Percentiles rank a stretch among this genome's conserved stretches.
Evolutionary conservation across 331 rosid genomes (phyloP).

Genomic region (Malus hybrid): DNA sequence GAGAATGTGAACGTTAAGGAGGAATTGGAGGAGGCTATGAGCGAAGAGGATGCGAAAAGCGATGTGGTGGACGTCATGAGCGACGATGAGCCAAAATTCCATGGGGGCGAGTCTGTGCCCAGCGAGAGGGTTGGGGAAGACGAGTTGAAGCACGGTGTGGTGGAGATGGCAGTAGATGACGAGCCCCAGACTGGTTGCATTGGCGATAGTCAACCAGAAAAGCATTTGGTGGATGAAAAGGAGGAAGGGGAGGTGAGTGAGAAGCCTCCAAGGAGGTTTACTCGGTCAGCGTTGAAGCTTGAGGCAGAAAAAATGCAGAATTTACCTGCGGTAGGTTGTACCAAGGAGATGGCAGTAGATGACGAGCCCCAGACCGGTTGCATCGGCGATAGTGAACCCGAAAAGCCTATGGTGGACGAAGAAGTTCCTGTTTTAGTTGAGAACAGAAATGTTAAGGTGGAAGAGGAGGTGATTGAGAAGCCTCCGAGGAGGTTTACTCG

Average conservation of each 20-base stretch:
- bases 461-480: conserved; percentile 14
- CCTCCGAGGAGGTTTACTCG: conserved; percentile 62
- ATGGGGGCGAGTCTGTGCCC: conserved; percentile 17
- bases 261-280: conserved; percentile 51
- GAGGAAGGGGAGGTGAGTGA: conserved; percentile 11
- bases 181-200: conserved; percentile 8
- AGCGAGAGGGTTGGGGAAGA: conserved; percentile 22
- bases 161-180: conserved; percentile 28
- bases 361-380: conserved; percentile 16
- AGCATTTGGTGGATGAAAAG: background rate
- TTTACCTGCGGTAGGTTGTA: background rate
- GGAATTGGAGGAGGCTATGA: conserved; percentile 23
- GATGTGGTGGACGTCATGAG: conserved; percentile 65
- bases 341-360: conserved; percentile 20
- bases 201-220: background rate
- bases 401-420: background rate
- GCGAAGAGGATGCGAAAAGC: conserved; percentile 88
- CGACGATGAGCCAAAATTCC: conserved; percentile 56
- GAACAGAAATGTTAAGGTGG: background rate
- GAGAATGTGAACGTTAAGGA: conserved; percentile 12
- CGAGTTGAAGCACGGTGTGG: conserved; percentile 36
- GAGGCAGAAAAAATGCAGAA: conserved; percentile 26
- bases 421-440: background rate
- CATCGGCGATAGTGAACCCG: background rate
- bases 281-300: conserved; percentile 58